Evolutionary conservation across 2,329 filamentous ascomycete species (phyloP), one percentile per base, ranked within the genome.

Genomic region (Paracorniculantispora psalliotae): DNA sequence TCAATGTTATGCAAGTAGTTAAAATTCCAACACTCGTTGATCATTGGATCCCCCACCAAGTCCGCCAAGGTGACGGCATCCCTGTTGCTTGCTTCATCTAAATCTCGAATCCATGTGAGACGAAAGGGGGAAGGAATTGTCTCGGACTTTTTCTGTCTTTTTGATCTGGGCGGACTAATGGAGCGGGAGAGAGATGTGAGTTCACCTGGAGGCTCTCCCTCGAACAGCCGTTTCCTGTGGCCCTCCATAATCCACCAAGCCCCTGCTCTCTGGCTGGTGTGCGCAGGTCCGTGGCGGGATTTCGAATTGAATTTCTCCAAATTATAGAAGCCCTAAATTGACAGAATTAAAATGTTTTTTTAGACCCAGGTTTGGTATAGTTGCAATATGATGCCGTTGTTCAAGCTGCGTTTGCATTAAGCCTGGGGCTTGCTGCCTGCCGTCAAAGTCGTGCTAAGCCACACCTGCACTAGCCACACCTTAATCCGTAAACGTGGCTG

Each of bases 41-140:
- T 90, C 62, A 91, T 77, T 0, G 89, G 88, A 68, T 92, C 85
- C 0, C 88, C 84, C 1, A 96, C 78, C 6, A 96, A 79, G 60
- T 91, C 88, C 4, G 75, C 73, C 10, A 94, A 75, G 1, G 78
- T 80, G 35, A 93, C 72, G 0, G 89, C 79, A 69, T 88, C 89
- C 25, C 77, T 73, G 73, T 96, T 94, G 61, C 74, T 72, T 1
- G 74, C 70, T 1, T 76, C 70, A 1, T 84, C 77, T 0, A 92
- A 75, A 65, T 89, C 87, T 28, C 76, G 78, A 57, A 94, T 87
- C 61, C 79, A 80, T 0, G 88, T 92, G 15, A 94, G 81, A 59
- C 85, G 84, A 64, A 92, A 83, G 0, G 90, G 90, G 1, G 90
- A 92, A 1, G 73, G 69, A 25, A 84, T 66, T 1, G 68, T 28